A percentile compares a stretch with the other conserved stretches of the same genome.
Conservation (phyloP, 306 rosid genomes). For the Cucurbita argyrosperma region DNA sequence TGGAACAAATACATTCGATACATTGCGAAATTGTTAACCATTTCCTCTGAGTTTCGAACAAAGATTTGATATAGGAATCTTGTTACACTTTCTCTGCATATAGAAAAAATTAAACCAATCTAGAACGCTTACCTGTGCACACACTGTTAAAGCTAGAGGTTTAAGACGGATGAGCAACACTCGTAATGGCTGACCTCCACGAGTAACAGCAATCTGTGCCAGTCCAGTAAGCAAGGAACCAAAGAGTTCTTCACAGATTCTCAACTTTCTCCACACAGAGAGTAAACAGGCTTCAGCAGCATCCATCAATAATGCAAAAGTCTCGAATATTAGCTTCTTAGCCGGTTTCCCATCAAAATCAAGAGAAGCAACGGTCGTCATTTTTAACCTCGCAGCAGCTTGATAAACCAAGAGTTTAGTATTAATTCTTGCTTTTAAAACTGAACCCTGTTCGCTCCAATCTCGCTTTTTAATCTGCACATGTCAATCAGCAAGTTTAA, state of each 20-base stretch:
- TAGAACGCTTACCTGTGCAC: conserved; percentile 53
- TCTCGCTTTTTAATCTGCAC: conserved; percentile 90
- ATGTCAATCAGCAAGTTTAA: conserved; percentile 9
- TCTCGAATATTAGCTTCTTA: conserved; percentile 78
- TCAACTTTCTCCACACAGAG: conserved; percentile 84
- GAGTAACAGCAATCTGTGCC: conserved; percentile 59
- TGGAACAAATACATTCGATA: conserved; percentile 20
- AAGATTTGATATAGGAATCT: background rate
- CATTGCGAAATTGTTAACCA: background rate
- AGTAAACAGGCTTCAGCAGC: conserved; percentile 92
- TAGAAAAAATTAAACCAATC: conserved; percentile 5
- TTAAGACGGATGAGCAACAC: conserved; percentile 89
- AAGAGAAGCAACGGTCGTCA: conserved; percentile 48
- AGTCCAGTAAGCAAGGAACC: conserved; percentile 65
- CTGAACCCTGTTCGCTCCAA: conserved; percentile 87
- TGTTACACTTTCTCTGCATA: background rate
- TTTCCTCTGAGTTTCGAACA: background rate
- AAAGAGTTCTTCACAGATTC: conserved; percentile 81
- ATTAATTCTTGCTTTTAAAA: conserved; percentile 71
- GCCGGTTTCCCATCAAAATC: conserved; percentile 66
- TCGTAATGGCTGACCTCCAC: conserved; percentile 90
- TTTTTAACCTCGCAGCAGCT: conserved; percentile 57
- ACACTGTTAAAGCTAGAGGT: conserved; percentile 78
- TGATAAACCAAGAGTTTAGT: conserved; percentile 61
- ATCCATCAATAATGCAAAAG: conserved; percentile 82